Conservation (phyloP, 306 rosid genomes). For the Elaeagnus macrophylla region DNA sequence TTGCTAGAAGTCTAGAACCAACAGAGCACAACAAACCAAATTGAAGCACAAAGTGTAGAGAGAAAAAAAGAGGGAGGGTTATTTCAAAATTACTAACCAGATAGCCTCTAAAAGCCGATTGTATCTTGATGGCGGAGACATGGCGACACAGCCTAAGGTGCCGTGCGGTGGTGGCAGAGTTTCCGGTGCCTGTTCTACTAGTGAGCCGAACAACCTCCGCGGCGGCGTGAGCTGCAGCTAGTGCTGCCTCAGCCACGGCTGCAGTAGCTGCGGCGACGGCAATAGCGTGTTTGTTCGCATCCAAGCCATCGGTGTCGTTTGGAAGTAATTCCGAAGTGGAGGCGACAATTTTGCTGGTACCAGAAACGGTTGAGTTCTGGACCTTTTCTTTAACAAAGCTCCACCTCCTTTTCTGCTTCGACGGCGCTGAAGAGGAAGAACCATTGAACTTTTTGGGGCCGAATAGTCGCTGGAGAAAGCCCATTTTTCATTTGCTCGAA, state of each 20-base stretch:
- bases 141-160: constrained; percentile 11
- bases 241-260: constrained; percentile 86
- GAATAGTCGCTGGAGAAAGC: constrained; percentile 83
- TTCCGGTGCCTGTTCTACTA: constrained; percentile 10
- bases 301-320: constrained; percentile 22
- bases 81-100: constrained; percentile 37
- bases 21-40: no score
- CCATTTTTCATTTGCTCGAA: constrained; percentile 42
- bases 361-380: neutral
- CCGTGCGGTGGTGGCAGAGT: neutral
- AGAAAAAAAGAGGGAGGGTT: neutral
- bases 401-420: constrained; percentile 35
- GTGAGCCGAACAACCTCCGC: constrained; percentile 82
- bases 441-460: constrained; percentile 31
- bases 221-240: constrained; percentile 91
- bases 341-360: constrained; percentile 10
- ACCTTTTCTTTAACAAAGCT: constrained; percentile 22
- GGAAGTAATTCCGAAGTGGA: neutral
- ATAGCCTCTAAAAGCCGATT: constrained; percentile 76
- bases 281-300: constrained; percentile 71
- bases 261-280: constrained; percentile 94
- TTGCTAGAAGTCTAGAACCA: no score
- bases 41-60: neutral
- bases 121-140: constrained; percentile 51
- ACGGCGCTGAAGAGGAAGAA: constrained; percentile 8